A percentile compares a stretch with the other conserved stretches of the same genome.
Conservation (phyloP, 192 early-diverging fungal genomes). For the Mortierella alpina region DNA sequence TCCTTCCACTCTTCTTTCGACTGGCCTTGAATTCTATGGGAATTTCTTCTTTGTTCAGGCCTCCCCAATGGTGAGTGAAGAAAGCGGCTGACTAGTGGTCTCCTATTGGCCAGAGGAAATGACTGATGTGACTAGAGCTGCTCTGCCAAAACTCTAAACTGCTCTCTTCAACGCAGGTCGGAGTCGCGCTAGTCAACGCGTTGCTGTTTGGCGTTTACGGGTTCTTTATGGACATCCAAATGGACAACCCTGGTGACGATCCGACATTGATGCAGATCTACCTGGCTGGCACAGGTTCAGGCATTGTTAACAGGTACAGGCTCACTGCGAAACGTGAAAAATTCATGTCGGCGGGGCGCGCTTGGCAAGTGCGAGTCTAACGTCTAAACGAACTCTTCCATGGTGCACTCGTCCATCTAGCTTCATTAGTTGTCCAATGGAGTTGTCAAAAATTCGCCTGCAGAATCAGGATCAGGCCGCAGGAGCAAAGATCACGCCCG, state of each 20-base stretch:
- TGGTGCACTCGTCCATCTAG: slow-evolving; percentile 19
- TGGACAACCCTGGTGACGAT: slow-evolving; percentile 29
- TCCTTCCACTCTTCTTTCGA: not conserved
- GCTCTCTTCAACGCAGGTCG: slow-evolving; percentile 51
- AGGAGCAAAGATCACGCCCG: not conserved
- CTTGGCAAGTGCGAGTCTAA: not conserved
- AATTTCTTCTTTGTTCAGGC: slow-evolving; percentile 41
- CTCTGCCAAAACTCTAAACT: not conserved
- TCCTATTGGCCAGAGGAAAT: slow-evolving; percentile 18
- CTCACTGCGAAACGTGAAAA: not conserved
- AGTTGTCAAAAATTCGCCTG: slow-evolving; percentile 65
- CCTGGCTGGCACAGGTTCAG: slow-evolving; percentile 65
- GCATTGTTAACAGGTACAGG: slow-evolving; percentile 62
- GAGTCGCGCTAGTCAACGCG: slow-evolving; percentile 67
- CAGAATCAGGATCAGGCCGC: slow-evolving; percentile 59
- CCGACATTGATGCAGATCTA: slow-evolving; percentile 62
- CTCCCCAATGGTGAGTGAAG: slow-evolving; percentile 62
- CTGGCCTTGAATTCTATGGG: slow-evolving; percentile 3
- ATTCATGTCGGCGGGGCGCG: not conserved
- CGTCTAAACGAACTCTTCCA: not conserved
- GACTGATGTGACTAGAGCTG: not conserved
- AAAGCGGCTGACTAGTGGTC: slow-evolving; percentile 6
- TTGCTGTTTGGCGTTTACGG: slow-evolving; percentile 67
- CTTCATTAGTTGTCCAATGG: slow-evolving; percentile 69
- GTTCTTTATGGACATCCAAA: slow-evolving; percentile 61